These are phyloP conservation scores for Podospora anserina DNA, from an alignment of 495 filamentous ascomycete genomes.

Conservation along the genomic window DNA sequence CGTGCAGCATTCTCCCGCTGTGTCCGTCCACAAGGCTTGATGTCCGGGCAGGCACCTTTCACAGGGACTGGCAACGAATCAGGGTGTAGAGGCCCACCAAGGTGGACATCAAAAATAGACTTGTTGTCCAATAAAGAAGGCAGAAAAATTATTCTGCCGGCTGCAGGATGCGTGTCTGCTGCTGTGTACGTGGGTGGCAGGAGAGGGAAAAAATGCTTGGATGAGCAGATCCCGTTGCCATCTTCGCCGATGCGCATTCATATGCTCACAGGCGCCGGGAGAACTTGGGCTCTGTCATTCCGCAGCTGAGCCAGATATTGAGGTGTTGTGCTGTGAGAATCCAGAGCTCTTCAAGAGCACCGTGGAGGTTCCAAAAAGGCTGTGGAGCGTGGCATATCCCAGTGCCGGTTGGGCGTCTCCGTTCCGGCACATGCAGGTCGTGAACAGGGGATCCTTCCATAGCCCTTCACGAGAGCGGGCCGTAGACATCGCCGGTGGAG, in stretches of 20 bases:
- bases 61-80: constrained; percentile 11
- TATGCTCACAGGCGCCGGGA: not conserved
- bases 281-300: not conserved
- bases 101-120: constrained; percentile 1
- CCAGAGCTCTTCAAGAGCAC: not conserved
- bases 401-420: not conserved
- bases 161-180: constrained; percentile 17
- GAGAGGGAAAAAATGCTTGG: constrained; percentile 4
- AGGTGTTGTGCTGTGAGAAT: not conserved
- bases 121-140: constrained; percentile 25
- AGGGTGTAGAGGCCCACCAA: constrained; percentile 9
- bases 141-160: constrained; percentile 14
- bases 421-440: not conserved
- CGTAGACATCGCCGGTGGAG: not conserved
- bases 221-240: not conserved
- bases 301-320: not conserved
- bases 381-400: not conserved
- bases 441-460: not conserved
- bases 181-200: constrained; percentile 13
- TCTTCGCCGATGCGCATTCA: constrained; percentile 5
- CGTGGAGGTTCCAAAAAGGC: not conserved
- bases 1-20: not conserved
- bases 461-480: not conserved
- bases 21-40: not conserved
- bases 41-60: not conserved